Evolutionary conservation across 768 basidiomycete genomes (phyloP), one percentile per base, ranked within the genome.

Genomic region (Butyriboletus loyo): DNA sequence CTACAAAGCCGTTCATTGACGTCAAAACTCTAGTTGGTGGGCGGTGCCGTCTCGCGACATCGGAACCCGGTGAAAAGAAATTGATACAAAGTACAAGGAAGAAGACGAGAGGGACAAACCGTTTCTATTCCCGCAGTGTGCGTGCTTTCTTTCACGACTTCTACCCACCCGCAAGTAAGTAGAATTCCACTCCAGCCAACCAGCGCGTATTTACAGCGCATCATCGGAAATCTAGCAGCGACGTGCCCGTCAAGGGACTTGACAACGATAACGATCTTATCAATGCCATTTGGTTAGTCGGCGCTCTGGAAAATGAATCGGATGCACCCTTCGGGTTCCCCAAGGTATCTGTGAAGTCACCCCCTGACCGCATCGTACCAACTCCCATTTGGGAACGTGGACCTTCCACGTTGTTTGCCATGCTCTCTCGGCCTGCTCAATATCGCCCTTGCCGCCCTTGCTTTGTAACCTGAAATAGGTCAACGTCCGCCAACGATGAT

Each of bases 341-440:
- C n/a, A 46, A 21, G 19, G 15, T 40, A 21, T 37, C 52, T 10
- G 37, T 32, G 22, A 55, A 38, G 28, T 25, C 46, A 27, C 46
- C 49, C 21, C 49, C 54, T 42, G 51, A 69, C 24, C 60, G 53
- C 32, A 69, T 71, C 17, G 58, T 79, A 19, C 84, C 84, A 9
- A 84, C 84, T 43, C 78, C 78, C 24, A 84, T 86, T 55, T 80
- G 78, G 55, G 73, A 77, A 60, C 76, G 82, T 30, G 69, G 77
- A 42, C 79, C 83, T 5, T 75, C 76, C 10, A 77, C 82, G 7
- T 72, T 82, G 25, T 86, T 86, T 60, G 80, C 80, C 53, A 84
- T 86, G 41, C 82, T 80, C 2, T 84, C 83, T n/a, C 70, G 84
- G 21, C 83, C 84, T 21, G 71, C 75, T 43, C 64, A 39, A n/a